Conservation (phyloP, 345 rosid genomes). For the Firmiana major region DNA sequence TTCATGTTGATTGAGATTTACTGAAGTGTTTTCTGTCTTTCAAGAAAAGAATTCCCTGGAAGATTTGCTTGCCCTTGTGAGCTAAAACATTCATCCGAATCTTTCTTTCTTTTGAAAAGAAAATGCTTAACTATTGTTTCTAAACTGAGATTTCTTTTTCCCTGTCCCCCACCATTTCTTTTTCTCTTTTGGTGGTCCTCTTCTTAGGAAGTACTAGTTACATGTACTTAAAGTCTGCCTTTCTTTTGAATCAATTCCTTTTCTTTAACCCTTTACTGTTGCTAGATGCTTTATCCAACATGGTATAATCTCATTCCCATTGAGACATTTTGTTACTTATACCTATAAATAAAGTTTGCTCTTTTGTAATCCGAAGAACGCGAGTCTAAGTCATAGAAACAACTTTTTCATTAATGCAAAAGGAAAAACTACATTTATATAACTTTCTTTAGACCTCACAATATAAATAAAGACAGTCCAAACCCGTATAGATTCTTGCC, state of each 20-base stretch:
- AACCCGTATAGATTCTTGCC: no score
- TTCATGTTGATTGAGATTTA: background rate
- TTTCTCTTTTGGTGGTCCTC: background rate
- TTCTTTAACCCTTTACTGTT: background rate
- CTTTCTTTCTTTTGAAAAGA: background rate
- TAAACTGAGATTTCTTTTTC: background rate
- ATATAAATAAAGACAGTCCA: no score
- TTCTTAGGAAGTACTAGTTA: background rate
- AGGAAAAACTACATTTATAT: no score
- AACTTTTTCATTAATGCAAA: no score
- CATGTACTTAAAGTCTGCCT: background rate
- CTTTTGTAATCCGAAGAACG: no score
- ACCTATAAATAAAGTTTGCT: no score
- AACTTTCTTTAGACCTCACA: no score
- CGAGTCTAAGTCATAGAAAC: no score
- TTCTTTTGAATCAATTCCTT: background rate
- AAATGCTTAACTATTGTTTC: background rate
- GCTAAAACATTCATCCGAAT: background rate
- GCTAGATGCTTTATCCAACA: background rate
- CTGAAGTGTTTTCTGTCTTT: background rate
- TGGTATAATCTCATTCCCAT: background rate
- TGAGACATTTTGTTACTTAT: background rate
- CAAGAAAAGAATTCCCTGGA: no score
- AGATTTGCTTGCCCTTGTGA: background rate
- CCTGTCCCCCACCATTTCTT: background rate